Evolutionary conservation across 495 filamentous ascomycete genomes (phyloP).

Genomic region (Evansstolkia leycettana): DNA sequence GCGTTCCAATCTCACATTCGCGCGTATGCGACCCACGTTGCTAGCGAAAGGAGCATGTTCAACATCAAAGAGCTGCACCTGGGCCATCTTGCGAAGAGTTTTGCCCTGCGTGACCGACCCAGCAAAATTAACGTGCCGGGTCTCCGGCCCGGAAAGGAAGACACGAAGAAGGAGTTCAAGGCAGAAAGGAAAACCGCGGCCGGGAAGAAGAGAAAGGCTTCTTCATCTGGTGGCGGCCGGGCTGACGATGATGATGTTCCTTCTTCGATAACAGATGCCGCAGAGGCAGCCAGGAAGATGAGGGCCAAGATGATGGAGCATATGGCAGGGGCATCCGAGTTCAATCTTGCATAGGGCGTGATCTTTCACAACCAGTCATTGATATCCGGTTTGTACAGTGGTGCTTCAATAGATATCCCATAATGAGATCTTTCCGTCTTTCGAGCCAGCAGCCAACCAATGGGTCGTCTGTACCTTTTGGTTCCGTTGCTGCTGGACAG

Average conservation of each 20-base stretch:
- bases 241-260: constrained; percentile 25
- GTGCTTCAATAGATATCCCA: constrained; percentile 80
- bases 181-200: constrained; percentile 22
- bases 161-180: constrained; percentile 37
- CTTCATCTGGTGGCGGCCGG: constrained; percentile 7
- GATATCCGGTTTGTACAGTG: too few species aligned
- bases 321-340: constrained; percentile 66
- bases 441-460: constrained; percentile 84
- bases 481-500: constrained; percentile 50
- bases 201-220: constrained; percentile 26
- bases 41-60: constrained; percentile 70
- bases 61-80: constrained; percentile 81
- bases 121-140: constrained; percentile 71
- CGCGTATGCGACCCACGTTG: constrained; percentile 88
- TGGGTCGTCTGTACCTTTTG: constrained; percentile 57
- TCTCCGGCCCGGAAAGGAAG: constrained; percentile 31
- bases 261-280: constrained; percentile 28
- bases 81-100: constrained; percentile 88
- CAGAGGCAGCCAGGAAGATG: constrained; percentile 64
- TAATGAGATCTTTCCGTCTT: constrained; percentile 91
- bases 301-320: constrained; percentile 67
- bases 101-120: constrained; percentile 77
- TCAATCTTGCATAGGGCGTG: constrained; percentile 69
- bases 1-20: constrained; percentile 87
- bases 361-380: too few species aligned